phyloP scores from a whole-genome alignment of 139 green algal species.

The Yamagishiella unicocca region DNA sequence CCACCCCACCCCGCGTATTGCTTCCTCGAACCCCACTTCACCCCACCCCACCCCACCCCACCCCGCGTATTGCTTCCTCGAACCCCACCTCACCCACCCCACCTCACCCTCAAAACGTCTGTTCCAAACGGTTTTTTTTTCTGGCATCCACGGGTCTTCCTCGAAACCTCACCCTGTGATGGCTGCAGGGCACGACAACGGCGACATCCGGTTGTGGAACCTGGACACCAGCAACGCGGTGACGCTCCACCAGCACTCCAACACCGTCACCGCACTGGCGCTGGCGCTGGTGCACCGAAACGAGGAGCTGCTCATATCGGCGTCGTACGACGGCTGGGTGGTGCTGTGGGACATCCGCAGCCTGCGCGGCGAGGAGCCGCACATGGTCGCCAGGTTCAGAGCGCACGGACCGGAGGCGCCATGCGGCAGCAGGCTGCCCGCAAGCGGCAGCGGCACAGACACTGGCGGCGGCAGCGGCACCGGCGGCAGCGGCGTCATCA shows the following conservation, averaged over 20 bases:
- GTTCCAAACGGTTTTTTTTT: no score
- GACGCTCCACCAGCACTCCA: conserved; percentile 65
- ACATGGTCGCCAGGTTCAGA: conserved; percentile 60
- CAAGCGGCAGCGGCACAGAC: not conserved
- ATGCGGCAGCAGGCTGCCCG: not conserved
- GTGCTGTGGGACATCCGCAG: conserved; percentile 74
- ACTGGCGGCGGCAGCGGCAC: conserved; percentile 6
- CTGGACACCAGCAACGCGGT: conserved; percentile 62
- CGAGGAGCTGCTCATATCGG: conserved; percentile 64
- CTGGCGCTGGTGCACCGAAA: conserved; percentile 56
- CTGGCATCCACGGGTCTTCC: no score
- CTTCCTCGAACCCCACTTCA: not conserved
- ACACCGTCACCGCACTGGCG: conserved; percentile 66
- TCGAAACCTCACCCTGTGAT: no score
- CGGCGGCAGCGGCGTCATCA: not conserved
- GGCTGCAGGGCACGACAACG: conserved; percentile 73
- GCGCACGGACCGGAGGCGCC: conserved; percentile 39
- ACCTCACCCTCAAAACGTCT: no score
- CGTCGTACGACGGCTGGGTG: conserved; percentile 69
- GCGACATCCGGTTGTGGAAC: conserved; percentile 76
- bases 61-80: not conserved
- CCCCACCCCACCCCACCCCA: not conserved
- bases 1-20: no score
- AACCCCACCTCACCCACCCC: no score
- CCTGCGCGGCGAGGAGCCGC: conserved; percentile 49